These are phyloP conservation scores for Russula sp. DNA, from an alignment of 768 basidiomycete genomes.

Conservation along the genomic window DNA sequence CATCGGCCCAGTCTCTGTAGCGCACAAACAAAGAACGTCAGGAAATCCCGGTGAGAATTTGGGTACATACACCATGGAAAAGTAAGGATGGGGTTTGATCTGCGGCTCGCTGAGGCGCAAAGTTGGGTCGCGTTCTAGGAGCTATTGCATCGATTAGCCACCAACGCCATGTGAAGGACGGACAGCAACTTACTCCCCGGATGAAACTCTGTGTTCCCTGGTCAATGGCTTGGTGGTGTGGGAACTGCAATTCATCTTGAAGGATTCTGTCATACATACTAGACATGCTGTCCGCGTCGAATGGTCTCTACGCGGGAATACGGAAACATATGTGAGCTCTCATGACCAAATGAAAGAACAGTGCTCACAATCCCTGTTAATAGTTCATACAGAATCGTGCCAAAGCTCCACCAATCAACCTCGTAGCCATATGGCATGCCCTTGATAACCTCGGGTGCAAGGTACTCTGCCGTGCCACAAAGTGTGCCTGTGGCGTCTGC, in stretches of 20 bases:
- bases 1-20: slow-evolving; percentile 83
- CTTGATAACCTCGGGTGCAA: slow-evolving; percentile 94
- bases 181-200: slow-evolving; percentile 66
- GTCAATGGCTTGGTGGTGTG: slow-evolving; percentile 83
- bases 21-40: slow-evolving; percentile 14
- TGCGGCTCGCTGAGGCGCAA: slow-evolving; percentile 88
- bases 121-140: slow-evolving; percentile 87
- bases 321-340: slow-evolving; percentile 4
- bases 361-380: slow-evolving; percentile 82
- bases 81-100: slow-evolving; percentile 91
- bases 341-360: slow-evolving; percentile 4
- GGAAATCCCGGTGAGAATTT: slow-evolving; percentile 31
- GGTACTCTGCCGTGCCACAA: slow-evolving; percentile 91
- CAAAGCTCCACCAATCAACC: slow-evolving; percentile 97
- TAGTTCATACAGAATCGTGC: slow-evolving; percentile 97
- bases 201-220: slow-evolving; percentile 91
- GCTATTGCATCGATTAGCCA: slow-evolving; percentile 29
- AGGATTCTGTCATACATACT: slow-evolving; percentile 93
- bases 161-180: background rate
- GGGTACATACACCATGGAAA: slow-evolving; percentile 61
- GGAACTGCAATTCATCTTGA: slow-evolving; percentile 84
- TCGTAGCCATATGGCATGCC: slow-evolving; percentile 86
- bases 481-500: slow-evolving; percentile 79
- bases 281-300: slow-evolving; percentile 87
- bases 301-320: slow-evolving; percentile 63